phyloP scores from a whole-genome alignment of 305 asterid genomes.

The Solanum hybrid region DNA sequence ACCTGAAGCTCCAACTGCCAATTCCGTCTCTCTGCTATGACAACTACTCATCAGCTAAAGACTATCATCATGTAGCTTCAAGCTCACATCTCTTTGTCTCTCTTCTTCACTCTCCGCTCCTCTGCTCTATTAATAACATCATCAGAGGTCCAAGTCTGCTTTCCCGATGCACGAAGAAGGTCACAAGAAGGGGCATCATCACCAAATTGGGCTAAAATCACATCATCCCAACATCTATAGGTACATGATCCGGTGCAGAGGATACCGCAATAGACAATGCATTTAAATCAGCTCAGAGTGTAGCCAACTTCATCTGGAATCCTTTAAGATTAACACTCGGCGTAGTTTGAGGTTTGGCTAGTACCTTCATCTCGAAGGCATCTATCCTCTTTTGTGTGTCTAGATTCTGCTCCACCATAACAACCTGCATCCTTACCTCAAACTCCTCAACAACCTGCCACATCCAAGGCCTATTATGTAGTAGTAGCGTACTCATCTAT shows the following conservation, averaged over 20 bases:
- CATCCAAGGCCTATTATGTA: not conserved
- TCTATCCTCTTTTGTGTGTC: not conserved
- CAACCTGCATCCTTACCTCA: no score
- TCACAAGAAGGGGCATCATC: not conserved
- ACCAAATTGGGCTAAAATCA: not conserved
- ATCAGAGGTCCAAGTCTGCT: not conserved
- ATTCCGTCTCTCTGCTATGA: not conserved
- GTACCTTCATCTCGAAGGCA: not conserved
- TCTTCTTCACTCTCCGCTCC: not conserved
- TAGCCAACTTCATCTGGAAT: not conserved
- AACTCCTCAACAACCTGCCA: not conserved
- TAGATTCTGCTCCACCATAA: not conserved
- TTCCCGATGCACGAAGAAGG: not conserved
- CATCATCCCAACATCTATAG: not conserved
- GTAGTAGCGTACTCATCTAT: not conserved
- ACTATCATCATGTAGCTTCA: not conserved
- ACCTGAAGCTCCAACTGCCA: not conserved
- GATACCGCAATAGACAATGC: not conserved
- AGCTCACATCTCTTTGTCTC: not conserved
- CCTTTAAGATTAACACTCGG: not conserved
- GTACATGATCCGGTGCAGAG: not conserved
- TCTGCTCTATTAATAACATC: not conserved
- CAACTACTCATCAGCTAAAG: not conserved
- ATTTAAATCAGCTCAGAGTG: not conserved
- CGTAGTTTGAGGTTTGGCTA: not conserved